Percentiles rank a stretch among this genome's conserved stretches.
phyloP scores from a whole-genome alignment of 1,139 yeast genomes.

The Kluyveromyces sp. region DNA sequence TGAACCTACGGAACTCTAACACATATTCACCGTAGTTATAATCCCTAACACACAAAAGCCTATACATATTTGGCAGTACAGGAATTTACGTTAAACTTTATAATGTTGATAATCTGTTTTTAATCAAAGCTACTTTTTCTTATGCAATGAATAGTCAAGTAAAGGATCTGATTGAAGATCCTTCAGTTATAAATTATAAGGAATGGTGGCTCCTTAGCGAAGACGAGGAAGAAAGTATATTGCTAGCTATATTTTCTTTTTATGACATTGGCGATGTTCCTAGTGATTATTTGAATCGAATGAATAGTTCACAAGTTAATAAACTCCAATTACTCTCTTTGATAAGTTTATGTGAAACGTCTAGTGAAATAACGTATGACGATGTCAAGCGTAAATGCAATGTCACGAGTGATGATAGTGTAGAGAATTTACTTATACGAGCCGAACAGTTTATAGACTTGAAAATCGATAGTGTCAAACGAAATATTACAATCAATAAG shows the following conservation, averaged over 20 bases:
- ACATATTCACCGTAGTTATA: no score
- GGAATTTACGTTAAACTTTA: no score
- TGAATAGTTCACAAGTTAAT: slow-evolving; percentile 10
- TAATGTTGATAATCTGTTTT: no score
- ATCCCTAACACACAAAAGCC: no score
- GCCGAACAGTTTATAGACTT: slow-evolving; percentile 16
- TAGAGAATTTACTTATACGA: slow-evolving; percentile 19
- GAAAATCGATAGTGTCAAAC: slow-evolving; percentile 18
- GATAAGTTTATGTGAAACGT: slow-evolving; percentile 14
- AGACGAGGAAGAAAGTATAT: slow-evolving; percentile 5
- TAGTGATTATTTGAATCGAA: not conserved
- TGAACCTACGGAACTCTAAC: no score
- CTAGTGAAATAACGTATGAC: slow-evolving; percentile 14
- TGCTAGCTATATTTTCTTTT: slow-evolving; percentile 23
- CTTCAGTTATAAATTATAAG: slow-evolving; percentile 17
- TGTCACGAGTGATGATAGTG: slow-evolving; percentile 7
- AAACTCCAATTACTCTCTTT: slow-evolving; percentile 21
- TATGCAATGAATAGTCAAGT: not conserved
- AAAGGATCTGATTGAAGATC: slow-evolving; percentile 13
- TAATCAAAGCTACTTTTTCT: no score
- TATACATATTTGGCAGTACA: no score
- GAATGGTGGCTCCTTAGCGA: slow-evolving; percentile 17
- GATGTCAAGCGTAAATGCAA: slow-evolving; percentile 11
- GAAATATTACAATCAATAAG: slow-evolving; percentile 9
- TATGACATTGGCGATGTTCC: slow-evolving; percentile 19